These are phyloP conservation scores for Lithohypha guttulata DNA, from an alignment of 2,329 filamentous ascomycete genomes.

Conservation along the genomic window DNA sequence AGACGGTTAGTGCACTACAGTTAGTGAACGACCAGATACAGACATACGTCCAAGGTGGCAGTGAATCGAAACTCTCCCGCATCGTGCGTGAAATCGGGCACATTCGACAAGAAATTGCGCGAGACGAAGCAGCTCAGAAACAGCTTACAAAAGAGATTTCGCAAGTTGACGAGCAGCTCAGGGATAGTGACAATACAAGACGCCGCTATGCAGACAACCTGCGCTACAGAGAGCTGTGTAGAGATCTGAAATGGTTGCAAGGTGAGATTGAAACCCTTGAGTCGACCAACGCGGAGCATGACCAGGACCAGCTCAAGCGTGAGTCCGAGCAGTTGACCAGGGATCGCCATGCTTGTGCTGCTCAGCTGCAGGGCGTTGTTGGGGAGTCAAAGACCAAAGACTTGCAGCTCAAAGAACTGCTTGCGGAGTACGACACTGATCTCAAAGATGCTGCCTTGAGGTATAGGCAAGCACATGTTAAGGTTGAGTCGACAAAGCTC, in stretches of 20 bases:
- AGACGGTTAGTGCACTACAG: conserved; percentile 66
- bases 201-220: conserved; percentile 84
- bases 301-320: conserved; percentile 61
- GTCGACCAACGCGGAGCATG: conserved; percentile 67
- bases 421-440: conserved; percentile 71
- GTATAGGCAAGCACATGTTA: conserved; percentile 81
- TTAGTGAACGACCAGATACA: conserved; percentile 67
- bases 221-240: conserved; percentile 65
- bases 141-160: conserved; percentile 62
- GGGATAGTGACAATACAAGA: conserved; percentile 71
- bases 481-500: conserved; percentile 81
- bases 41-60: conserved; percentile 66
- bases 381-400: conserved; percentile 78
- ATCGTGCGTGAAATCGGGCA: conserved; percentile 59
- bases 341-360: conserved; percentile 57
- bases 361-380: conserved; percentile 62
- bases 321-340: conserved; percentile 60
- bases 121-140: conserved; percentile 56
- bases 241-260: conserved; percentile 56
- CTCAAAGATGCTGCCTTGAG: conserved; percentile 71
- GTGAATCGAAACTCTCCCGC: conserved; percentile 57
- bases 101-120: conserved; percentile 55
- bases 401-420: conserved; percentile 60
- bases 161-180: conserved; percentile 63
- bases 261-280: conserved; percentile 64